These are phyloP conservation scores for Pseudofabraea citricarpa DNA, from an alignment of 2,329 filamentous ascomycete genomes.

Conservation along the genomic window DNA sequence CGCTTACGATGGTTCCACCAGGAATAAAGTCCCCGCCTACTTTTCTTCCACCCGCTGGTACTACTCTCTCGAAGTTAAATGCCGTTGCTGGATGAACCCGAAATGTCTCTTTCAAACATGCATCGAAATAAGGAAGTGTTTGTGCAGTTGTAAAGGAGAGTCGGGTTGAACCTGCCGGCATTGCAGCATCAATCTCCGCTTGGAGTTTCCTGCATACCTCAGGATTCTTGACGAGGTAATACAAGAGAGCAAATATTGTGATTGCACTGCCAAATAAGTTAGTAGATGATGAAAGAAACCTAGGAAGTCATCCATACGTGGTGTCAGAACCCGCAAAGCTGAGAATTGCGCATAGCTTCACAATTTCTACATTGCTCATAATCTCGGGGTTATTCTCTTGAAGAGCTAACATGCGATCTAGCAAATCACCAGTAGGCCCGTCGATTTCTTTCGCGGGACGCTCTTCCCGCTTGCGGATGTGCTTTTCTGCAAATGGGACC, in stretches of 20 bases:
- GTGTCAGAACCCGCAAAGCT: constrained; percentile 70
- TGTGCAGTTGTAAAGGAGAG: constrained; percentile 65
- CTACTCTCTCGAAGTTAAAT: constrained; percentile 65
- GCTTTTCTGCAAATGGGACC: background rate
- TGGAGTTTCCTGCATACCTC: constrained; percentile 46
- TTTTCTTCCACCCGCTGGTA: constrained; percentile 55
- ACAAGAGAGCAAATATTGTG: constrained; percentile 63
- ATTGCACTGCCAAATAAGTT: constrained; percentile 42
- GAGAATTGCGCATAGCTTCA: constrained; percentile 66
- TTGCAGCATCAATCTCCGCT: constrained; percentile 55
- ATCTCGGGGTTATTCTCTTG: constrained; percentile 44
- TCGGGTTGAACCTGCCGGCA: constrained; percentile 44
- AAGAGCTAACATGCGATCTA: background rate
- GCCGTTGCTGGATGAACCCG: constrained; percentile 70
- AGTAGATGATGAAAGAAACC: background rate
- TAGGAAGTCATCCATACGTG: too few relatives aligned
- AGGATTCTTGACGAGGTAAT: constrained; percentile 62
- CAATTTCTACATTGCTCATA: constrained; percentile 63
- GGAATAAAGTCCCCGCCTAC: constrained; percentile 57
- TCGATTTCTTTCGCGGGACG: background rate
- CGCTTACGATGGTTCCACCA: constrained; percentile 68
- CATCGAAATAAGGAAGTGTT: constrained; percentile 68
- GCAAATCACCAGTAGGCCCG: background rate
- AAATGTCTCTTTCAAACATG: constrained; percentile 71
- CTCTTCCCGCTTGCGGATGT: background rate